Conservation (phyloP, 75 land plant genomes). For the Chamaecyparis obtusa region DNA sequence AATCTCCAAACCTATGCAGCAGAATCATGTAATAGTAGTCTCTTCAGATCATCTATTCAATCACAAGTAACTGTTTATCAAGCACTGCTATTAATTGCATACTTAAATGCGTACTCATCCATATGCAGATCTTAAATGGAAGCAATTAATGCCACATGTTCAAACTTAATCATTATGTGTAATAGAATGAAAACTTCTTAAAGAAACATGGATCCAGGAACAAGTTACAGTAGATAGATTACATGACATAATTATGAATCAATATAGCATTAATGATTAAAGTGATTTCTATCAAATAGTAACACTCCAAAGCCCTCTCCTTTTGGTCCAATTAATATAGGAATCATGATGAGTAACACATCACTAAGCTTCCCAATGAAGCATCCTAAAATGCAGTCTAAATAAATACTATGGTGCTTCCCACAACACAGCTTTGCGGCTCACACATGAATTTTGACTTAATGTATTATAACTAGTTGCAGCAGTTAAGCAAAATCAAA, state of each 20-base stretch:
- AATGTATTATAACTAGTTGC: no score
- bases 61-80: neutral
- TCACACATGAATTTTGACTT: no score
- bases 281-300: neutral
- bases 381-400: neutral
- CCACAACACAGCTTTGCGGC: no score
- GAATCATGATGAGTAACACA: neutral
- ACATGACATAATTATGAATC: neutral
- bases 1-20: slow-evolving; percentile 43
- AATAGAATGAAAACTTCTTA: no score
- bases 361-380: neutral
- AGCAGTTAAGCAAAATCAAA: no score
- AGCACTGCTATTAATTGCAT: neutral
- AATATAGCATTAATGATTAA: neutral
- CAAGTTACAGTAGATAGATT: neutral
- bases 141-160: neutral
- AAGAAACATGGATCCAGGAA: neutral
- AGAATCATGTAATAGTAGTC: slow-evolving; percentile 11
- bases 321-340: neutral
- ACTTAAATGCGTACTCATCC: neutral
- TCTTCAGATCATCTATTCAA: neutral
- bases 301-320: neutral
- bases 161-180: neutral
- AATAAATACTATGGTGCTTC: neutral
- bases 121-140: neutral